Percentiles rank a stretch among this genome's conserved stretches.
phyloP scores from a whole-genome alignment of 2,329 filamentous ascomycete species.

The Plenodomus biglobosus region DNA sequence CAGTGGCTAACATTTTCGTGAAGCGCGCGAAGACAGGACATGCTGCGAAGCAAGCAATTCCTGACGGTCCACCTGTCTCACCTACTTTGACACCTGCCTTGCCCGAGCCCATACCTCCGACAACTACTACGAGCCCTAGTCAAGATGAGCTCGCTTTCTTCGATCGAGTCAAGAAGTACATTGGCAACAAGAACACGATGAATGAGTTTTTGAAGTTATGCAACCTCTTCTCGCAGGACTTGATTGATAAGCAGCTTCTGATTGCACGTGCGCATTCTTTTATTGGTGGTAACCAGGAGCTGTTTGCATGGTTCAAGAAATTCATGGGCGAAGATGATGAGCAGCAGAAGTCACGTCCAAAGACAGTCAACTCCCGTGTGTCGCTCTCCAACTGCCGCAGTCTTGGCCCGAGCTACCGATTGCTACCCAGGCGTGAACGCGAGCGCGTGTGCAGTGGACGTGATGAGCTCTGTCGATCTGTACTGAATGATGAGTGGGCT shows the following conservation, averaged over 20 bases:
- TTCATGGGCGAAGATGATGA: constrained; percentile 78
- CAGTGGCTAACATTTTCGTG: constrained; percentile 5
- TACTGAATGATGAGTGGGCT: constrained; percentile 97
- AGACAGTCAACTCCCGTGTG: constrained; percentile 79
- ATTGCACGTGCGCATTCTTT: constrained; percentile 82
- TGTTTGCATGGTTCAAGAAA: constrained; percentile 84
- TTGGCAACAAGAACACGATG: constrained; percentile 88
- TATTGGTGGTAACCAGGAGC: constrained; percentile 82
- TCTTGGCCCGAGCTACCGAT: constrained; percentile 91
- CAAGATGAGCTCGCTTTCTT: constrained; percentile 92
- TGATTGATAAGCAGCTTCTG: constrained; percentile 83
- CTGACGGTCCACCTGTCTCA: constrained; percentile 66
- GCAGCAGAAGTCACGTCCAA: constrained; percentile 45
- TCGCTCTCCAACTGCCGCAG: constrained; percentile 93
- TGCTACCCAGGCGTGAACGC: constrained; percentile 86
- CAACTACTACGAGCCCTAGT: constrained; percentile 69
- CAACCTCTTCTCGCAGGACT: constrained; percentile 89
- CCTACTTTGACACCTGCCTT: constrained; percentile 86
- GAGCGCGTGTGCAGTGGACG: constrained; percentile 91
- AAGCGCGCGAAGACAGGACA: constrained; percentile 72
- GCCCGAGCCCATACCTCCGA: constrained; percentile 82
- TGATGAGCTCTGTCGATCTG: constrained; percentile 89
- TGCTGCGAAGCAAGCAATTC: constrained; percentile 60
- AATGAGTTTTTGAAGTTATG: constrained; percentile 96
- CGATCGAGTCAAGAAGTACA: constrained; percentile 93